Base-by-base conservation (phyloP, 257 asterid species). In the Henckelia pumila region DNA sequence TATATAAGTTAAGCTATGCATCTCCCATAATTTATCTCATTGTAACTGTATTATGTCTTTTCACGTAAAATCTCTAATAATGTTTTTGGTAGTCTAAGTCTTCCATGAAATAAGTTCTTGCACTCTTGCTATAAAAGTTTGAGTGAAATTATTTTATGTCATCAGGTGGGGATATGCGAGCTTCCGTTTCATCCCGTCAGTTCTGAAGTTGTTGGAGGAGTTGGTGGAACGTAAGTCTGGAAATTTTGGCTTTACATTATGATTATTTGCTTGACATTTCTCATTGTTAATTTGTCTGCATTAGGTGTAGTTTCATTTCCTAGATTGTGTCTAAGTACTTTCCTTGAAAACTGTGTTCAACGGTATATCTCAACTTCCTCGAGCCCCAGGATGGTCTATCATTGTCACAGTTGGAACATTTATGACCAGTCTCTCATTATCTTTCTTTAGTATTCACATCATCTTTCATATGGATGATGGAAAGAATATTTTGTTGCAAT, bases 121-220 rank as follows among this genome's bases (percentile, higher is more conserved):
- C n/a, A n/a, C 19, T 62, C 20, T 56, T 78, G 62, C 20, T 25
- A 35, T 56, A 26, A 52, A 58, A 61, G 58, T 28, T 56, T 53
- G 32, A 58, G 53, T 16, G n/a, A 68, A 63, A 24, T 29, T 23
- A 59, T 56, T 64, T 28, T 68, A 2, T 59, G 71, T 74, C 81
- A 28, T 59, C 77, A 92, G 95, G 98, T 89, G 24, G 98, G 85
- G 53, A 85, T 92, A 66, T 92, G 98, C 63, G 98, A 92, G 86
- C 97, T 92, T 82, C 98, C 98, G n/a, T 92, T 92, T 85, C 94
- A 89, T 76, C 98, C 98, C 32, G 66, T 92, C 82, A 88, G 98
- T 84, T 88, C 98, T 77, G 97, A 92, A 85, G 86, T 76, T 16
- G 25, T 74, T 77, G 98, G 98, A 70, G 98, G 98, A 68, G 97